phyloP scores from a whole-genome alignment of 225 moss, liverwort and hornwort species.

The Climacium dendroides region DNA sequence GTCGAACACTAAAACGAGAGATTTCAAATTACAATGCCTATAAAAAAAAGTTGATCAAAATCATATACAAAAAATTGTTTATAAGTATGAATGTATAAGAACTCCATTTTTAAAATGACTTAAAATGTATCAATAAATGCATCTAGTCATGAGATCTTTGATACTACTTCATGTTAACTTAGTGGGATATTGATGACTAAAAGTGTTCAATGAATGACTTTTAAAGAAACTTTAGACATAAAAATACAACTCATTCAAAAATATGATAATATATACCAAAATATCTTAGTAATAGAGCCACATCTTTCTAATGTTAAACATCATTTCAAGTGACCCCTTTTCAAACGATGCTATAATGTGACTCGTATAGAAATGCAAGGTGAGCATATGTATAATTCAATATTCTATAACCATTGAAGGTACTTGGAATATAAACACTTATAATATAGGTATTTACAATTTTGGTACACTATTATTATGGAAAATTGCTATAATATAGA shows the following conservation, averaged over 20 bases:
- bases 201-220: not conserved
- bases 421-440: no score
- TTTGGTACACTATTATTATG: no score
- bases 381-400: no score
- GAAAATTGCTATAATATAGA: no score
- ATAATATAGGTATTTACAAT: no score
- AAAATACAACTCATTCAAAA: not conserved
- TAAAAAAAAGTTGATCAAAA: not conserved
- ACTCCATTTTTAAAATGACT: not conserved
- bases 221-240: rapidly evolving
- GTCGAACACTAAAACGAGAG: rapidly evolving
- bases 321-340: rapidly evolving
- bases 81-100: rapidly evolving
- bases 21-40: not conserved
- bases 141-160: not conserved
- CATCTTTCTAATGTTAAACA: not conserved
- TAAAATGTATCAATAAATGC: not conserved
- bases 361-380: no score
- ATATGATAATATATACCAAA: not conserved
- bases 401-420: no score
- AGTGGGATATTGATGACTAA: no score
- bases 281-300: not conserved
- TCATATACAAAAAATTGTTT: not conserved
- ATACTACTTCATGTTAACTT: no score
- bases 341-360: no score